Percentiles rank a stretch among this genome's conserved stretches.
Conservation (phyloP, 1,284 basidiomycete genomes). For the Phenoliferia sp. region DNA sequence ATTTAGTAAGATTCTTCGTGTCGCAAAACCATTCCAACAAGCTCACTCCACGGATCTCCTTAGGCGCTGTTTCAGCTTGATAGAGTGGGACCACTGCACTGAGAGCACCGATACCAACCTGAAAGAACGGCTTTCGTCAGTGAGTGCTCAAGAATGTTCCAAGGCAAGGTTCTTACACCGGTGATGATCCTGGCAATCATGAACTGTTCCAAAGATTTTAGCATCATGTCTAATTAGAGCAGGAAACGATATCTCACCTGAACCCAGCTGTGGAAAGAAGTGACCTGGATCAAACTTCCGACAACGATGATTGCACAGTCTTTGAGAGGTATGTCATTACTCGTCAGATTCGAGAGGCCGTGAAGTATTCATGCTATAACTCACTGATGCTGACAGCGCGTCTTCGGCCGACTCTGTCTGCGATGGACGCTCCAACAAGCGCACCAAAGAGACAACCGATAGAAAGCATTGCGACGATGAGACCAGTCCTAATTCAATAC, state of each 20-base stretch:
- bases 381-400: constrained; percentile 57
- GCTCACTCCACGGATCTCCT: background rate
- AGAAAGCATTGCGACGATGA: constrained; percentile 63
- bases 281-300: constrained; percentile 56
- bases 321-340: background rate
- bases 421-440: constrained; percentile 42
- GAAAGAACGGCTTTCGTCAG: background rate
- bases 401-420: constrained; percentile 64
- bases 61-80: background rate
- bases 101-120: constrained; percentile 61
- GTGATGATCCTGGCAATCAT: constrained; percentile 50
- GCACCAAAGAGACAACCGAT: constrained; percentile 38
- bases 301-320: constrained; percentile 63
- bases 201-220: constrained; percentile 34
- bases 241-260: constrained; percentile 39
- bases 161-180: constrained; percentile 46
- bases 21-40: background rate
- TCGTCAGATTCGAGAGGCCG: background rate
- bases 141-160: background rate
- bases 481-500: no score
- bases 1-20: background rate
- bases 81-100: constrained; percentile 64
- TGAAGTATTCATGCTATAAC: no score
- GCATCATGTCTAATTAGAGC: background rate
- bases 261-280: constrained; percentile 52